A percentile compares a stretch with the other conserved stretches of the same genome.
phyloP scores from a whole-genome alignment of 257 asterid genomes.

The Lycium barbarum region DNA sequence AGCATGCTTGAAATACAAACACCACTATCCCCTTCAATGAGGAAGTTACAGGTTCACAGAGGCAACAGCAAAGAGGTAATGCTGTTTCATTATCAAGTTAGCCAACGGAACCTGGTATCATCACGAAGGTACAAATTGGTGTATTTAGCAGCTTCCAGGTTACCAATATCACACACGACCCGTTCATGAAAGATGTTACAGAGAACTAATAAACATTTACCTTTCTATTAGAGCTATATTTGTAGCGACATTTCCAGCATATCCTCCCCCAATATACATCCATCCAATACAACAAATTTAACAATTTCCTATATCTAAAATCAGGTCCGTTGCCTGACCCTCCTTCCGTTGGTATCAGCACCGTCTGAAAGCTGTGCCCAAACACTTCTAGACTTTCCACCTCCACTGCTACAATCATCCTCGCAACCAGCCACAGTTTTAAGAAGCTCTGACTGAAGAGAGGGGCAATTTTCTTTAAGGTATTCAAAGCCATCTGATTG shows the following conservation, averaged over 20 bases:
- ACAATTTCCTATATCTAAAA: slow-evolving; percentile 43
- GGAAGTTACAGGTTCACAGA: background rate
- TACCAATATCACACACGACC: background rate
- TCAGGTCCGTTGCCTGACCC: slow-evolving; percentile 90
- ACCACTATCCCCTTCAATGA: background rate
- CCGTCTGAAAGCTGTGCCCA: slow-evolving; percentile 98
- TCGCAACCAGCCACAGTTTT: slow-evolving; percentile 96
- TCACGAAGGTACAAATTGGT: background rate
- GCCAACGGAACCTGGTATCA: background rate
- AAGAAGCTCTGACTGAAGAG: slow-evolving; percentile 86
- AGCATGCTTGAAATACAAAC: background rate
- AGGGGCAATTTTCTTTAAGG: slow-evolving; percentile 74
- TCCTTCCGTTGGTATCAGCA: slow-evolving; percentile 83
- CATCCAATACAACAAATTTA: slow-evolving; percentile 33
- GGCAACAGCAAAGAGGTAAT: background rate
- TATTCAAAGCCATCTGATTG: slow-evolving; percentile 90
- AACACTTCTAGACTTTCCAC: slow-evolving; percentile 86
- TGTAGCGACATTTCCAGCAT: slow-evolving; percentile 8
- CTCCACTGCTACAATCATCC: slow-evolving; percentile 86
- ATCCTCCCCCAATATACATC: slow-evolving; percentile 32
- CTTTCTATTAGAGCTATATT: slow-evolving; percentile 9
- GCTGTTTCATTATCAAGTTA: background rate
- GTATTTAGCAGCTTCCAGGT: background rate
- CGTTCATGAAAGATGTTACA: background rate
- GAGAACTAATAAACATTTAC: slow-evolving; percentile 23